phyloP scores from a whole-genome alignment of 192 early-diverging fungal genomes.

The Glomus cerebriforme region DNA sequence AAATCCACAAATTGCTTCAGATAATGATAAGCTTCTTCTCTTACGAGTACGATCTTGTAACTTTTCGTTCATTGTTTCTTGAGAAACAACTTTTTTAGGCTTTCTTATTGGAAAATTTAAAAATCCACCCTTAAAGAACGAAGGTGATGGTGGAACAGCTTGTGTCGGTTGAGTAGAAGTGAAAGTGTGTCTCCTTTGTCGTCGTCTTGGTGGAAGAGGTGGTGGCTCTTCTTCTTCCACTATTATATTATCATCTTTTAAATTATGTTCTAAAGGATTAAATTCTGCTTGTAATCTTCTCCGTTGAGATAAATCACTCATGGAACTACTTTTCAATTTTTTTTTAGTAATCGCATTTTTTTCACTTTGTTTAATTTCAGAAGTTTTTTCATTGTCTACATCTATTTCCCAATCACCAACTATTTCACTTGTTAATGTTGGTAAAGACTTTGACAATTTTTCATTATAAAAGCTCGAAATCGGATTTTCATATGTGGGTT shows the following conservation, averaged over 20 bases:
- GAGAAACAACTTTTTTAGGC: background rate
- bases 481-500: background rate
- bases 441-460: background rate
- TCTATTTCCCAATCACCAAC: background rate
- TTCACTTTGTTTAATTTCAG: background rate
- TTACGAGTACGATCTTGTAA: background rate
- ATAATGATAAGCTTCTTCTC: slow-evolving; percentile 2
- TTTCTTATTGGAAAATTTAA: background rate
- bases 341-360: background rate
- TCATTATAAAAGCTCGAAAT: background rate
- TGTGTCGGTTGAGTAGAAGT: background rate
- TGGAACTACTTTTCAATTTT: slow-evolving; percentile 4
- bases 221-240: background rate
- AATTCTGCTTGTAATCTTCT: background rate
- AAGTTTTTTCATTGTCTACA: background rate
- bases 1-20: slow-evolving; percentile 7
- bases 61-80: background rate
- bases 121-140: slow-evolving; percentile 1
- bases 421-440: background rate
- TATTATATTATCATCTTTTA: background rate
- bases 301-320: slow-evolving; percentile 1
- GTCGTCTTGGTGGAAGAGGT: background rate
- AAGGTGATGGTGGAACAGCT: background rate
- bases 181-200: background rate
- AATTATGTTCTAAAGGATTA: background rate